A percentile compares a stretch with the other conserved stretches of the same genome.
These are phyloP conservation scores for Yamadazyma dendronema DNA, from an alignment of 1,139 yeast genomes.

Conservation along the genomic window DNA sequence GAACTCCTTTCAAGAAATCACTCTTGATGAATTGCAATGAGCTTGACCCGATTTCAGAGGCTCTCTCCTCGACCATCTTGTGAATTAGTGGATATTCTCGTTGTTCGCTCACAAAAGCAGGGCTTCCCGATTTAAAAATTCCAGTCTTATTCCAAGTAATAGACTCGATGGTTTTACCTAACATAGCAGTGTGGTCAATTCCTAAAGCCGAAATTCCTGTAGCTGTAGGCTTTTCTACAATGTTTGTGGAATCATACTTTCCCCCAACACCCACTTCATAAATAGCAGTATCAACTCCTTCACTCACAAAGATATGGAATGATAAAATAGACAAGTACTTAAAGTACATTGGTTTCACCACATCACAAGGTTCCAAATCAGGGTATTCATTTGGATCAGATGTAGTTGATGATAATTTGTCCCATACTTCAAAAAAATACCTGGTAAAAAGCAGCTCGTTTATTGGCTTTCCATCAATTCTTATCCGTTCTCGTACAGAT, in stretches of 20 bases:
- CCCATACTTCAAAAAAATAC: conserved; percentile 95
- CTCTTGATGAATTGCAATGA: conserved; percentile 49
- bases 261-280: conserved; percentile 99
- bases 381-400: conserved; percentile 65
- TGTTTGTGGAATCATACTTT: conserved; percentile 90
- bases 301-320: conserved; percentile 84
- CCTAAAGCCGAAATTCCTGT: conserved; percentile 89
- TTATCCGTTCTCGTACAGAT: conserved; percentile 87
- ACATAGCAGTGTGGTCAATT: conserved; percentile 86
- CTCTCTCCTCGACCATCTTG: conserved; percentile 56
- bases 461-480: conserved; percentile 85
- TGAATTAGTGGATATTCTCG: conserved; percentile 52
- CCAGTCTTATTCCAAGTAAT: conserved; percentile 98
- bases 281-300: conserved; percentile 88
- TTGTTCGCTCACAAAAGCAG: conserved; percentile 67
- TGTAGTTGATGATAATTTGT: conserved; percentile 58
- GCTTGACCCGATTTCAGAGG: conserved; percentile 57
- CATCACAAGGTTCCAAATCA: conserved; percentile 59
- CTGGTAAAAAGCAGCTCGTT: conserved; percentile 75
- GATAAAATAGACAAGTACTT: conserved; percentile 85
- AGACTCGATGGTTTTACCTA: conserved; percentile 84
- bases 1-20: conserved; percentile 21
- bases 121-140: conserved; percentile 67
- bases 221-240: conserved; percentile 74
- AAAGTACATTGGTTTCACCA: conserved; percentile 88